Conservation (phyloP, 2,329 filamentous ascomycete species). For the Mollisiaceae sp. region DNA sequence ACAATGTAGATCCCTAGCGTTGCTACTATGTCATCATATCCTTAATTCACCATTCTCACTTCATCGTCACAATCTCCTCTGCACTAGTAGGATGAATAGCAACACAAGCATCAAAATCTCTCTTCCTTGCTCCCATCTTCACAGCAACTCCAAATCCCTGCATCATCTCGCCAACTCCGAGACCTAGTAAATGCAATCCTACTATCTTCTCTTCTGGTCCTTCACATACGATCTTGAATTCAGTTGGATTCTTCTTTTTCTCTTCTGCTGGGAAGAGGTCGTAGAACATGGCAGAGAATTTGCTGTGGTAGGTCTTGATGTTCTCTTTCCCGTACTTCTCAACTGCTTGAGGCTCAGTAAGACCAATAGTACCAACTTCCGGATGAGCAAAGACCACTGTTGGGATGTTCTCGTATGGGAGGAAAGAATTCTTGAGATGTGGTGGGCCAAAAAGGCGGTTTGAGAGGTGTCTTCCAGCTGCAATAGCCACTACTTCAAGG, state of each 20-base stretch:
- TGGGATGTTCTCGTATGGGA: constrained; percentile 56
- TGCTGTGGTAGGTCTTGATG: constrained; percentile 55
- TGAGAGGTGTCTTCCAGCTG: constrained; percentile 54
- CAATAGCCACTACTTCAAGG: constrained; percentile 50
- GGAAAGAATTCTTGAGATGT: constrained; percentile 49
- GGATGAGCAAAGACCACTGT: constrained; percentile 59
- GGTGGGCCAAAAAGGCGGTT: constrained; percentile 55
- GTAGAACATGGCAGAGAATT: constrained; percentile 56
- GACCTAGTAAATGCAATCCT: constrained; percentile 54
- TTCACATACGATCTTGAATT: constrained; percentile 55
- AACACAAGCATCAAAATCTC: constrained; percentile 75
- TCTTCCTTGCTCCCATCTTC: constrained; percentile 82
- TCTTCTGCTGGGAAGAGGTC: constrained; percentile 52
- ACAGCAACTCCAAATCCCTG: constrained; percentile 79
- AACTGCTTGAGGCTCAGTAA: constrained; percentile 55
- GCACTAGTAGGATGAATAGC: constrained; percentile 80
- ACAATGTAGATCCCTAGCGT: not conserved
- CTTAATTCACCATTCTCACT: not conserved
- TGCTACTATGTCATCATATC: not conserved
- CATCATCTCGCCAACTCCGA: constrained; percentile 68
- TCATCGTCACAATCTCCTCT: constrained; percentile 67
- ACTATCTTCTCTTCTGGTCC: constrained; percentile 56
- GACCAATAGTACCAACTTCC: constrained; percentile 53
- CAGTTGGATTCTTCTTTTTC: constrained; percentile 52
- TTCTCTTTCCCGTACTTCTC: constrained; percentile 53